A percentile compares a stretch with the other conserved stretches of the same genome.
These are phyloP conservation scores for Globisporangium sylvaticum DNA, from an alignment of 352 stramenopile genomes.

Conservation along the genomic window DNA sequence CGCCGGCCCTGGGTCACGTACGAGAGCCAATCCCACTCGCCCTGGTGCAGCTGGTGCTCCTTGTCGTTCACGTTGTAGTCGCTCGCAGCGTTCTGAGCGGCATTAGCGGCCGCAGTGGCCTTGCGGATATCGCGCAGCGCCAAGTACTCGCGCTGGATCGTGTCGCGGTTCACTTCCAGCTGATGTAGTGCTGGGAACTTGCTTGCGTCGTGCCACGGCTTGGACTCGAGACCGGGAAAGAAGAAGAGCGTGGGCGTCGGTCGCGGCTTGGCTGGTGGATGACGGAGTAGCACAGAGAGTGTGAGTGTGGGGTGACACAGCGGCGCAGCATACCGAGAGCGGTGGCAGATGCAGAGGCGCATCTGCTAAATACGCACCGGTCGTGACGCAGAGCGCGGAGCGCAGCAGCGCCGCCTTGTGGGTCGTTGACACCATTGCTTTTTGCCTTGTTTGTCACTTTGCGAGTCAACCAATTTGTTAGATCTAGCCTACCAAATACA, in stretches of 20 bases:
- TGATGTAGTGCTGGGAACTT: constrained; percentile 54
- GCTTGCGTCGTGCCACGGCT: constrained; percentile 51
- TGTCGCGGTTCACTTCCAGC: constrained; percentile 55
- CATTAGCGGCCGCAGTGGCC: constrained; percentile 1
- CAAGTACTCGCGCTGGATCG: constrained; percentile 60
- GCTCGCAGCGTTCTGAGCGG: constrained; percentile 12
- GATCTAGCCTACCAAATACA: too few relatives aligned
- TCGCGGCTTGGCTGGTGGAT: constrained; percentile 50
- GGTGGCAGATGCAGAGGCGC: background rate
- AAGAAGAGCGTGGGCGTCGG: constrained; percentile 78
- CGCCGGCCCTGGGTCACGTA: constrained; percentile 73
- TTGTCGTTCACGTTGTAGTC: constrained; percentile 73
- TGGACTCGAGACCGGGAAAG: constrained; percentile 67
- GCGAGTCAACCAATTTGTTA: too few relatives aligned
- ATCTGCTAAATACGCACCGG: constrained; percentile 26
- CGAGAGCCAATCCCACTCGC: constrained; percentile 93
- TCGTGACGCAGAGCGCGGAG: constrained; percentile 76
- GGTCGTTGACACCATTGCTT: constrained; percentile 22
- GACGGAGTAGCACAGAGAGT: too few relatives aligned
- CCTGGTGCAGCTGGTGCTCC: constrained; percentile 73
- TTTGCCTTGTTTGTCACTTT: too few relatives aligned
- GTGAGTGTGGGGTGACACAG: background rate
- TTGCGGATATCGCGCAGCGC: constrained; percentile 38
- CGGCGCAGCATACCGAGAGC: background rate
- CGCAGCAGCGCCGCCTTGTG: constrained; percentile 62